Conservation (phyloP, 2,329 filamentous ascomycete genomes). For the Gaeumannomyces tritici region DNA sequence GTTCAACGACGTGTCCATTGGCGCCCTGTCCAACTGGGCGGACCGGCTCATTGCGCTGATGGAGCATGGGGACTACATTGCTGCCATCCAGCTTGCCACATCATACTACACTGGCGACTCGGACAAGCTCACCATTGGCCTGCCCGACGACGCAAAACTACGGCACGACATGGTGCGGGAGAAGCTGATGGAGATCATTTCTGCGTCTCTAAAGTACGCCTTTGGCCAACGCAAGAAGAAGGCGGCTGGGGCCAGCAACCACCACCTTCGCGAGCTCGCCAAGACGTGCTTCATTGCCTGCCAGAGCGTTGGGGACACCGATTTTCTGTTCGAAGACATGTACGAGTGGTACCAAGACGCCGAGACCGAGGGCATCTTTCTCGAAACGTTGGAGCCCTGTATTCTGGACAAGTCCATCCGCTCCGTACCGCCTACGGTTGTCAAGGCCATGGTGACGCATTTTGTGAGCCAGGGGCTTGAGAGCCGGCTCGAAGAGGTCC, state of each 20-base stretch:
- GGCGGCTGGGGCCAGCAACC: constrained; percentile 33
- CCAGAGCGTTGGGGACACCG: constrained; percentile 63
- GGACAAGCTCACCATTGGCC: constrained; percentile 88
- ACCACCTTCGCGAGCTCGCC: constrained; percentile 66
- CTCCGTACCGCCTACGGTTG: constrained; percentile 67
- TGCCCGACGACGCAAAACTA: constrained; percentile 71
- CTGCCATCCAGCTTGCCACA: constrained; percentile 80
- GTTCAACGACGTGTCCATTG: constrained; percentile 88
- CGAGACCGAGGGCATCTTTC: constrained; percentile 63
- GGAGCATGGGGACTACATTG: constrained; percentile 94
- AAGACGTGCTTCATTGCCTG: constrained; percentile 79
- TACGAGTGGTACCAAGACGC: constrained; percentile 85
- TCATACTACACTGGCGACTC: constrained; percentile 84
- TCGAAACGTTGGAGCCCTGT: constrained; percentile 81
- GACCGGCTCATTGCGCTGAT: constrained; percentile 88
- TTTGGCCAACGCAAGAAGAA: constrained; percentile 58
- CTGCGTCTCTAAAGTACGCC: constrained; percentile 80
- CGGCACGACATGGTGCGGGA: constrained; percentile 78
- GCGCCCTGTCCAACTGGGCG: constrained; percentile 92
- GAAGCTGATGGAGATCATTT: constrained; percentile 87
- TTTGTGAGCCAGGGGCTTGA: constrained; percentile 70
- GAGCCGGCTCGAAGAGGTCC: constrained; percentile 78
- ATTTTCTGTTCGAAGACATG: constrained; percentile 84
- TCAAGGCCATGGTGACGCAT: constrained; percentile 78
- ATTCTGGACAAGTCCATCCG: constrained; percentile 71